Base-by-base conservation (phyloP, 345 rosid genomes). In the Rhodomyrtus tomentosa region DNA sequence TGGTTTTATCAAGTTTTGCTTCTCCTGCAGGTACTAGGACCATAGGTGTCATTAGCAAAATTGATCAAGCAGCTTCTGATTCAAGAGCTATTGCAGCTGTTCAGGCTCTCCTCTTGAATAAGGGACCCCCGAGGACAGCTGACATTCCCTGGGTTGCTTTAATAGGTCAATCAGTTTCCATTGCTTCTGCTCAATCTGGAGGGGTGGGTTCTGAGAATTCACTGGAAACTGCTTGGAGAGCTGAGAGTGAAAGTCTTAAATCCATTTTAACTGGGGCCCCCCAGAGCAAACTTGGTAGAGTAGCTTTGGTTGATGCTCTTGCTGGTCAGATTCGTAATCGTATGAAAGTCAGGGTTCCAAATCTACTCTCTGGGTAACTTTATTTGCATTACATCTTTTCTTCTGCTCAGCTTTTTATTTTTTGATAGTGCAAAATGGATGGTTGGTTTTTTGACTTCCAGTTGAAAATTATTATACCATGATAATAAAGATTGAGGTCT, bases 21-120 rank as follows among this genome's bases (percentile, higher is more conserved):
- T n/a, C 62, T 52, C 79, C 83, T 76, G 15, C 83, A 97, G 99
- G 99, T 86, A 97, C 99, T 51, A 93, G 99, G 89, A 97, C 99
- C 14, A 84, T 97, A 84, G 99, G 99, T 56, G 90, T 95, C 82
- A 97, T 97, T 83, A 95, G 98, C 88, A 97, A 97, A 90, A 94
- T 97, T 89, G 99, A 96, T 90, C 98, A 93, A 91, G 96, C 94
- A 58, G 93, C 94, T 88, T 86, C 91, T 50, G 95, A 93, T 59
- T 85, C 85, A 72, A 91, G 94, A 92, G 94, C 93, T 24, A 86
- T 93, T 88, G 93, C 95, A 82, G 95, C 92, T 82, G 95, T 90
- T 87, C 96, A 94, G 85, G 94, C 95, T 53, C 95, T 94, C 73
- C 85, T 94, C 56, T 84, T 89, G 86, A 94, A 91, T 87, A 94